Evolutionary conservation across 305 asterid species (phyloP).

Genomic region (Fraxinus sp.): DNA sequence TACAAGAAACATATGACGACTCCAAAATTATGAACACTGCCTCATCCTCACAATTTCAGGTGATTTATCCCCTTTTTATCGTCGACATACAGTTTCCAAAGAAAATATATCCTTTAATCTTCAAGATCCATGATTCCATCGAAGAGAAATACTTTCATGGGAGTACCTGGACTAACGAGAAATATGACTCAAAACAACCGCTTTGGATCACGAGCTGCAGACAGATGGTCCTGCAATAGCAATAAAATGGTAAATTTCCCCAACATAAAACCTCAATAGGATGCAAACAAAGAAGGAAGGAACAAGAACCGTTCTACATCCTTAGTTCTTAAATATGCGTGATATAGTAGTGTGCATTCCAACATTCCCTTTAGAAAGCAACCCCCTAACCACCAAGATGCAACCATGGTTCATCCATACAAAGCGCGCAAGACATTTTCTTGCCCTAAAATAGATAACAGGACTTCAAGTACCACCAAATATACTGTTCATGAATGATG

Average conservation of each 20-base stretch:
- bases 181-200: conserved; percentile 47
- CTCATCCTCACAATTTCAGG: conserved; percentile 11
- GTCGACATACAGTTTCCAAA: conserved; percentile 4
- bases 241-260: conserved; percentile 11
- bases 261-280: conserved; percentile 1
- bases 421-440: background rate
- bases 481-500: background rate
- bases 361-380: background rate
- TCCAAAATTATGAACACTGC: conserved; percentile 30
- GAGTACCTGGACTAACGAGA: conserved; percentile 7
- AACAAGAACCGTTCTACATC: background rate
- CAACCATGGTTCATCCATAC: background rate
- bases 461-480: background rate
- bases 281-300: background rate
- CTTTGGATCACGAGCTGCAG: conserved; percentile 83
- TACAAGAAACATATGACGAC: conserved; percentile 22
- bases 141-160: conserved; percentile 3
- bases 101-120: background rate
- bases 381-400: conserved; percentile 9
- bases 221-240: conserved; percentile 79
- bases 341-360: background rate
- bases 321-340: background rate
- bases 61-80: background rate
- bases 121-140: conserved; percentile 15
- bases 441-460: background rate